A percentile compares a stretch with the other conserved stretches of the same genome.
phyloP scores from a whole-genome alignment of 169 alveolate species.

The Pseudocohnilembus persalinus region DNA sequence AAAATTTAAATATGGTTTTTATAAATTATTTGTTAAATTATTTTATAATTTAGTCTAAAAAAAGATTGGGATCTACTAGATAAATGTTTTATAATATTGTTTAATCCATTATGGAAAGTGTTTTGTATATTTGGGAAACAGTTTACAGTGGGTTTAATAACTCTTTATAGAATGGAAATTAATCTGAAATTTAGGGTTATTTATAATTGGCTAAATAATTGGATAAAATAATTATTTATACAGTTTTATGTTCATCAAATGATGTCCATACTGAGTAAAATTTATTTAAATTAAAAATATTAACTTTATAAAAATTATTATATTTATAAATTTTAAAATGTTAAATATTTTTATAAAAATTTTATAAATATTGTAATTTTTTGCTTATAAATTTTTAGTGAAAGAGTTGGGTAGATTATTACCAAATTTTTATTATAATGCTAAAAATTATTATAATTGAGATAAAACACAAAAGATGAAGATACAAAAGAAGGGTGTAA shows the following conservation, averaged over 20 bases:
- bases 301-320: no score
- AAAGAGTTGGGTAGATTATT: not conserved
- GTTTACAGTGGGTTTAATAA: not conserved
- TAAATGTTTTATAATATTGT: not conserved
- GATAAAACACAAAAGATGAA: not conserved
- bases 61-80: not conserved
- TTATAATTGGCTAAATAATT: not conserved
- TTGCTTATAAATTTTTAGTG: not conserved
- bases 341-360: no score
- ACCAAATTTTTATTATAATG: not conserved
- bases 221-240: not conserved
- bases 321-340: no score
- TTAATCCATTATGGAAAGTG: not conserved
- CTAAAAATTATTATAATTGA: not conserved
- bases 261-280: not conserved
- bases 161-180: not conserved
- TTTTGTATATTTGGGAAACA: not conserved
- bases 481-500: not conserved
- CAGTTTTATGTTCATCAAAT: not conserved
- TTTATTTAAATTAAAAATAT: no score
- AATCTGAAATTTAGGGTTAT: not conserved
- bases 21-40: no score
- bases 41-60: no score
- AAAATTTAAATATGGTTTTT: no score
- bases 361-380: no score